Evolutionary conservation across 352 stramenopile genomes (phyloP).

Genomic region (Blastocystis sp.): DNA sequence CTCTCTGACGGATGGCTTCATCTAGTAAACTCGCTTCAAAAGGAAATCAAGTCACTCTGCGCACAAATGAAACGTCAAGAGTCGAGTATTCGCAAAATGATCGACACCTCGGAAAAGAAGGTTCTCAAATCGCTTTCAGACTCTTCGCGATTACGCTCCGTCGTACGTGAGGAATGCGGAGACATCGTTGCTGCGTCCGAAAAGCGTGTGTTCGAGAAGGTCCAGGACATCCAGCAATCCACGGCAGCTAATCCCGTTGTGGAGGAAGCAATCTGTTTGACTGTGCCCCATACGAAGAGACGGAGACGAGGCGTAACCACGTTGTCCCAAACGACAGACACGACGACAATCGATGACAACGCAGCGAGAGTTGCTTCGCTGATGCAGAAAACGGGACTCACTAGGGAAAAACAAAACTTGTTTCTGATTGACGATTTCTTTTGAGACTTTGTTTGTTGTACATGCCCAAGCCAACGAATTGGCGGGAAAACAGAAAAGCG

Average conservation of each 20-base stretch:
- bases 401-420: no score
- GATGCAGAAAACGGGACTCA: background rate
- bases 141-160: no score
- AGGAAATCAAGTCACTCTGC: constrained; percentile 4
- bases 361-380: background rate
- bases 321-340: background rate
- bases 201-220: no score
- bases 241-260: no score
- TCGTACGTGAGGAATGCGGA: no score
- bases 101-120: background rate
- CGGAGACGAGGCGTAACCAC: background rate
- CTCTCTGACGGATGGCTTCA: background rate
- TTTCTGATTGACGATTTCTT: constrained; percentile 45
- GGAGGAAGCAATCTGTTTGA: background rate
- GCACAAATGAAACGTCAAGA: background rate
- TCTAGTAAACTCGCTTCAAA: background rate
- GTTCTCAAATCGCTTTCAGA: no score
- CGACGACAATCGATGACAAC: no score
- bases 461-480: no score
- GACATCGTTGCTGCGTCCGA: no score
- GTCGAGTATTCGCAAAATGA: background rate
- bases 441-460: constrained; percentile 22
- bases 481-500: background rate
- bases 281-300: background rate
- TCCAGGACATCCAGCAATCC: background rate